Conservation (phyloP, 768 basidiomycete genomes). For the Lactifluus pinguis region DNA sequence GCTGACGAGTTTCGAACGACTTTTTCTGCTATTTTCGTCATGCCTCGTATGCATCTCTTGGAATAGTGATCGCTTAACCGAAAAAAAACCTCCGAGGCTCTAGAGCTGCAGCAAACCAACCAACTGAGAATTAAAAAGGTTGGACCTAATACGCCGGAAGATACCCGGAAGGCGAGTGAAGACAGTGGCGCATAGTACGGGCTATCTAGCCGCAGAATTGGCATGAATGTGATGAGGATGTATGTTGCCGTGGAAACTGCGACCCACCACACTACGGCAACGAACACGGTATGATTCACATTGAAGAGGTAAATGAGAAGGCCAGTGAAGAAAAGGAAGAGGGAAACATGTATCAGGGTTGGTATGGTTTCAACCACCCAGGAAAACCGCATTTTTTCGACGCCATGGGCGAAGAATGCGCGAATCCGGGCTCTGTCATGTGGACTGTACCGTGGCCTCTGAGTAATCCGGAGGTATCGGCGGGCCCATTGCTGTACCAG, state of each 20-base stretch:
- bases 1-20: background rate
- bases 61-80: too few relatives aligned
- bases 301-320: background rate
- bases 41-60: too few relatives aligned
- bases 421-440: background rate
- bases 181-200: background rate
- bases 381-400: too few relatives aligned
- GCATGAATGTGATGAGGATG: background rate
- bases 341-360: too few relatives aligned
- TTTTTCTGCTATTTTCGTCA: background rate
- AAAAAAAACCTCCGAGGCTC: background rate
- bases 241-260: background rate
- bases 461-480: background rate
- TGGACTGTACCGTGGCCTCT: background rate
- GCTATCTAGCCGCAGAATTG: background rate
- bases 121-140: background rate
- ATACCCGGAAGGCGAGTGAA: background rate
- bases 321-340: background rate
- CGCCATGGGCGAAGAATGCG: too few relatives aligned
- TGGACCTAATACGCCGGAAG: too few relatives aligned
- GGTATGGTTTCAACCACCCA: too few relatives aligned
- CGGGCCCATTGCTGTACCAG: background rate
- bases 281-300: background rate
- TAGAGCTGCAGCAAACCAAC: too few relatives aligned
- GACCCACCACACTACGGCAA: background rate